These are phyloP conservation scores for Nannochloris sp. DNA, from an alignment of 139 green algal species.

Conservation along the genomic window DNA sequence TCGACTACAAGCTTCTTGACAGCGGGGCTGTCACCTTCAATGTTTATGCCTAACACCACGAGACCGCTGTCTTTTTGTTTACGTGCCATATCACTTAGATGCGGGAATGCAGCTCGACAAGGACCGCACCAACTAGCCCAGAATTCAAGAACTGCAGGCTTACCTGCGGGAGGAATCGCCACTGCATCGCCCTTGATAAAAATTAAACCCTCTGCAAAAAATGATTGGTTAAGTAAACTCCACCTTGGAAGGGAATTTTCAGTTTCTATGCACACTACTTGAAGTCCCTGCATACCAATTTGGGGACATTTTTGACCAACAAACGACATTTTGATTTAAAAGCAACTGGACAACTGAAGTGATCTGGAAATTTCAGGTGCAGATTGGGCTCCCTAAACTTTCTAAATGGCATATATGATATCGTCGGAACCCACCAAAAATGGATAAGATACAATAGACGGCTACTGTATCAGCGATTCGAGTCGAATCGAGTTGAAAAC, in stretches of 20 bases:
- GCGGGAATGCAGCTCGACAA: constrained; percentile 26
- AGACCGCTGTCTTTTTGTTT: constrained; percentile 22
- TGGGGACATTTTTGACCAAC: constrained; percentile 10
- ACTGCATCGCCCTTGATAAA: constrained; percentile 23
- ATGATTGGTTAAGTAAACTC: neutral
- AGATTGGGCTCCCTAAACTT: too few relatives aligned
- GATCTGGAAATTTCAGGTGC: too few relatives aligned
- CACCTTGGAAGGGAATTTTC: neutral
- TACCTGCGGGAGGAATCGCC: constrained; percentile 1
- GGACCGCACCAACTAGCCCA: constrained; percentile 22
- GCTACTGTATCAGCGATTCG: too few relatives aligned
- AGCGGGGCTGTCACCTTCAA: constrained; percentile 10
- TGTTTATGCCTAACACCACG: constrained; percentile 21
- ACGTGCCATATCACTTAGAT: constrained; percentile 17
- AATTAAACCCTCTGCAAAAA: constrained; percentile 7
- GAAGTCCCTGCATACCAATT: constrained; percentile 8
- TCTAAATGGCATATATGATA: too few relatives aligned
- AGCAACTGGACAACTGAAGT: too few relatives aligned
- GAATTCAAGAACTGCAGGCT: constrained; percentile 13
- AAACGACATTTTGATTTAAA: constrained; percentile 1
- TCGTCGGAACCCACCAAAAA: too few relatives aligned
- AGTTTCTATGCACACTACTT: too few relatives aligned
- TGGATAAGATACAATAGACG: too few relatives aligned
- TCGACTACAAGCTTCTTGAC: constrained; percentile 17
- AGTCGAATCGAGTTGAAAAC: too few relatives aligned